Evolutionary conservation across 1,139 yeast genomes (phyloP), one percentile per base, ranked within the genome.

Genomic region (Candida sp.): DNA sequence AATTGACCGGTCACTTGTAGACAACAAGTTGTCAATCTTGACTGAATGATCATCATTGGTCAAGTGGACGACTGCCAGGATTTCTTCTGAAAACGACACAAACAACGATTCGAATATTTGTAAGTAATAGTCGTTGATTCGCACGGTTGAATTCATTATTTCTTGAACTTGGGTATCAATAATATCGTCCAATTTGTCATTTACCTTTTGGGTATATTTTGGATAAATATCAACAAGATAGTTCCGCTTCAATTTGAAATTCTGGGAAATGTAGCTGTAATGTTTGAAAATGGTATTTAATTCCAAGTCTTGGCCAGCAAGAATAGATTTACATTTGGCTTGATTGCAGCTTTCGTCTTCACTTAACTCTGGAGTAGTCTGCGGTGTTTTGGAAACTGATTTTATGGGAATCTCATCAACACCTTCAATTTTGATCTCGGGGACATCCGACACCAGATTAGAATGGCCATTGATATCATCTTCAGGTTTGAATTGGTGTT

Each of bases 1-100:
- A 45, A 86, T 78, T 21, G 87, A 77, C 49, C 95, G 71, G 61
- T 89, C 96, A 43, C 91, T 82, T 37, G 77, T 73, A 21, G 85
- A 80, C 35, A 89, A 69, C 44, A 88, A 63, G 36, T 79, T 79
- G 55, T 89, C 96, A 41, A 84, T 74, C 41, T 71, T 64, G n/a
- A 80, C 58, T 1, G 77, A 68, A 47, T 72, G 68, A 23, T 64
- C 73, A 42, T 76, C 77, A 47, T 70, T 70, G 21, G 66, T 68
- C 49, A 66, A 50, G 41, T 68, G 73, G 23, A 64, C 56, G n/a
- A 72, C 58, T 4, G 74, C 63, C 48, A 62, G 68, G 41, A 66
- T 60, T 45, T 73, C 77, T 39, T 63, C 60, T 29, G 67, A 53
- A 25, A 68, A 60, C 1, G 66, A 71, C 5, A 53, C 50, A 48